Conservation (phyloP, 768 basidiomycete species). For the Fomitopsis serialis region DNA sequence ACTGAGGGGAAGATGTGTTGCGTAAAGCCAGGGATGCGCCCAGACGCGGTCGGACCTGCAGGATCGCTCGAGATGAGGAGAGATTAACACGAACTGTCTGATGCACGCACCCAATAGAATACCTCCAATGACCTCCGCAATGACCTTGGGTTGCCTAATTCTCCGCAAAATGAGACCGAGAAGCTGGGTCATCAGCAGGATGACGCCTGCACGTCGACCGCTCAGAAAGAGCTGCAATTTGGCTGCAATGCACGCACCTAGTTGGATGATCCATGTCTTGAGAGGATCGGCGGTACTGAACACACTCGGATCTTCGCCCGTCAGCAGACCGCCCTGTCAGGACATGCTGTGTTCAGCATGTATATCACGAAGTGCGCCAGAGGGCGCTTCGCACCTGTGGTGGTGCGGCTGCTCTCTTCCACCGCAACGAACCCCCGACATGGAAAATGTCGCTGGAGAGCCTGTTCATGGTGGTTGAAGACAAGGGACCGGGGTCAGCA, state of each 20-base stretch:
- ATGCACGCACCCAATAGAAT: conserved; percentile 66
- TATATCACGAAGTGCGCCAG: no score
- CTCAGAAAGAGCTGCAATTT: neutral
- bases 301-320: conserved; percentile 65
- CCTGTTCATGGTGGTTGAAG: conserved; percentile 11
- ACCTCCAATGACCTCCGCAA: conserved; percentile 82
- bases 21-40: conserved; percentile 87
- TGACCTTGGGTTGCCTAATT: conserved; percentile 81
- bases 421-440: conserved; percentile 4
- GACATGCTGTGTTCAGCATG: no score
- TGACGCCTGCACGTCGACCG: conserved; percentile 53
- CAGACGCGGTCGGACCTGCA: conserved; percentile 50
- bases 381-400: no score
- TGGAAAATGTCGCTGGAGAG: conserved; percentile 8
- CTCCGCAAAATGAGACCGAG: conserved; percentile 69
- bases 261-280: conserved; percentile 73
- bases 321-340: conserved; percentile 65
- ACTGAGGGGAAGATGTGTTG: conserved; percentile 72
- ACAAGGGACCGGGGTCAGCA: neutral
- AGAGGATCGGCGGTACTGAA: conserved; percentile 68
- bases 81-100: neutral
- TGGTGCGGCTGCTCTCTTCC: conserved; percentile 10
- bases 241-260: conserved; percentile 42
- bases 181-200: conserved; percentile 73
- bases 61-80: neutral